These are phyloP conservation scores for Fraxinus dipetala DNA, from an alignment of 305 asterid species.

Conservation along the genomic window DNA sequence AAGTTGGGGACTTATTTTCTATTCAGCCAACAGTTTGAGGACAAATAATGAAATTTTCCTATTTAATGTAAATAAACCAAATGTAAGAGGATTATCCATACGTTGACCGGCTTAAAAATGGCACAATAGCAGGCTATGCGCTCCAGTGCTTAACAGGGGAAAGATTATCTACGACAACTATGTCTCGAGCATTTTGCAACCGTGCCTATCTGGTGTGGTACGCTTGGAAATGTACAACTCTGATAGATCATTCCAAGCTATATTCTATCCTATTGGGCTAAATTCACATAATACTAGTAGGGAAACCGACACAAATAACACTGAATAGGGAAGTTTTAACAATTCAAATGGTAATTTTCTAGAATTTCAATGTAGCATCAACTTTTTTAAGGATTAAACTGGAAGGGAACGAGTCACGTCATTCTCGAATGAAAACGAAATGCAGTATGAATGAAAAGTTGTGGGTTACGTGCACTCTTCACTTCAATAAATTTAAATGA, in stretches of 20 bases:
- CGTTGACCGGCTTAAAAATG: conserved; percentile 27
- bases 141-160: neutral
- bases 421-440: neutral
- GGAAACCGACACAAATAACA: neutral
- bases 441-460: neutral
- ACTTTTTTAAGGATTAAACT: neutral
- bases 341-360: neutral
- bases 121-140: neutral
- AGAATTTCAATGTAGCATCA: neutral
- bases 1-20: neutral
- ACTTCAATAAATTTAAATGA: neutral
- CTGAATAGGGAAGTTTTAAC: neutral
- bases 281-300: neutral
- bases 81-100: conserved; percentile 5
- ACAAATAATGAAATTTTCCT: neutral
- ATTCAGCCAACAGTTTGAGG: neutral
- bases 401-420: neutral
- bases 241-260: neutral
- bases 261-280: neutral
- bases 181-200: neutral
- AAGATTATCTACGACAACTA: neutral
- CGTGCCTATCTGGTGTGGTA: neutral
- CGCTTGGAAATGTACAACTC: neutral
- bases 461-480: neutral
- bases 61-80: neutral